Percentiles rank a stretch among this genome's conserved stretches.
Conservation (phyloP, 2,329 filamentous ascomycete genomes). For the Hypoxylon sp. region DNA sequence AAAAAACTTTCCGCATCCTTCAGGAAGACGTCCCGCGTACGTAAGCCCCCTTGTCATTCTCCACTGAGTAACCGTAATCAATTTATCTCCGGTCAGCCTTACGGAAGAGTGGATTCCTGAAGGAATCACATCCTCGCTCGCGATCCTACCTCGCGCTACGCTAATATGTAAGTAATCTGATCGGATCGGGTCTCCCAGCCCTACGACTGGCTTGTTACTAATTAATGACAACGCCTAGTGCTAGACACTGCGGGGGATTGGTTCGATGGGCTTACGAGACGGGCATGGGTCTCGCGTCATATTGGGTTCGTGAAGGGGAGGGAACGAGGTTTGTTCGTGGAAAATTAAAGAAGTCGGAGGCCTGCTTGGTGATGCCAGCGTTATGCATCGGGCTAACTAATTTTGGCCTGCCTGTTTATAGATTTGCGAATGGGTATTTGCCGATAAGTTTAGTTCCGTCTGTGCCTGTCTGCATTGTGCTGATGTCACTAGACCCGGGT, state of each 20-base stretch:
- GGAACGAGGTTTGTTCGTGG: not conserved
- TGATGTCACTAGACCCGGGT: not conserved
- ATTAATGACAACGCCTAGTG: not conserved
- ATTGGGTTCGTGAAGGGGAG: not conserved
- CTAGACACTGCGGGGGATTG: slow-evolving; percentile 9
- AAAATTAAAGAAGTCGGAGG: slow-evolving; percentile 14
- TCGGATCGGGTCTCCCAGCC: slow-evolving; percentile 35
- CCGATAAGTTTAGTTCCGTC: not conserved
- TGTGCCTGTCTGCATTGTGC: not conserved
- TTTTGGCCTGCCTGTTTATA: slow-evolving; percentile 3
- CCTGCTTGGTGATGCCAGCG: slow-evolving; percentile 12
- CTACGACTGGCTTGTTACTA: slow-evolving; percentile 17
- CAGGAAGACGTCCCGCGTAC: slow-evolving; percentile 30
- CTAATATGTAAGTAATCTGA: slow-evolving; percentile 31
- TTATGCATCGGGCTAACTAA: not conserved
- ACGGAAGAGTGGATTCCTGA: slow-evolving; percentile 33
- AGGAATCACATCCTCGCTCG: slow-evolving; percentile 17
- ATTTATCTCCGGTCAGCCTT: slow-evolving; percentile 39
- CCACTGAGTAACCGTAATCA: slow-evolving; percentile 22
- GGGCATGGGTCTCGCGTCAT: slow-evolving; percentile 4
- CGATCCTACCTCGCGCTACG: slow-evolving; percentile 12
- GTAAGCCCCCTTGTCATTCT: slow-evolving; percentile 14
- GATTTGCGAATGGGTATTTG: not conserved
- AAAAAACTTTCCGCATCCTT: slow-evolving; percentile 25
- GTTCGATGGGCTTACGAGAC: slow-evolving; percentile 2